Evolutionary conservation across 2,329 filamentous ascomycete species (phyloP).

Genomic region (Exophiala viscosa): DNA sequence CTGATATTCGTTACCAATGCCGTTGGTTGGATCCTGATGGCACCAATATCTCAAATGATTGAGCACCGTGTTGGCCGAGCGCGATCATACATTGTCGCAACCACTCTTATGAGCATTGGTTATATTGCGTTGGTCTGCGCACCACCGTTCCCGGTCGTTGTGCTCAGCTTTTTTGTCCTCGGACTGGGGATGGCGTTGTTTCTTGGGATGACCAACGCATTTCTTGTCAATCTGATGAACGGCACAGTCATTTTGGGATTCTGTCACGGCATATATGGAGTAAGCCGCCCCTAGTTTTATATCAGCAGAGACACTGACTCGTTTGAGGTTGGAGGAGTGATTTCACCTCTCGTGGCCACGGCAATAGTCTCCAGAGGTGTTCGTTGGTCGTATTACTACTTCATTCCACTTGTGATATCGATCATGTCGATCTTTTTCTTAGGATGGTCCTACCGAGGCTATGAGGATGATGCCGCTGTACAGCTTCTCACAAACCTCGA

Average conservation of each 20-base stretch:
- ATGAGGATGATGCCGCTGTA: slow-evolving; percentile 57
- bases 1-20: slow-evolving; percentile 78
- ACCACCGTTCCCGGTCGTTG: slow-evolving; percentile 67
- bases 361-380: slow-evolving; percentile 61
- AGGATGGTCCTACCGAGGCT: slow-evolving; percentile 66
- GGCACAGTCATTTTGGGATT: slow-evolving; percentile 47
- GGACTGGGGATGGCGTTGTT: slow-evolving; percentile 52
- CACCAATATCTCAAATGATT: slow-evolving; percentile 64
- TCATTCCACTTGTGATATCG: slow-evolving; percentile 60
- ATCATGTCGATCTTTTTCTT: slow-evolving; percentile 56
- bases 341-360: slow-evolving; percentile 71
- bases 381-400: slow-evolving; percentile 70
- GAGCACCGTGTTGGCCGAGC: slow-evolving; percentile 62
- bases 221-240: slow-evolving; percentile 52
- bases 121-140: slow-evolving; percentile 64
- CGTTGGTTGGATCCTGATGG: slow-evolving; percentile 69
- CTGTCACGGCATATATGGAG: slow-evolving; percentile 45
- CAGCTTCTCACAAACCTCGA: slow-evolving; percentile 43
- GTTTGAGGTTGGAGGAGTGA: slow-evolving; percentile 52
- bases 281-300: slow-evolving; percentile 5
- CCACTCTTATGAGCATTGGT: slow-evolving; percentile 55
- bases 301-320: slow-evolving; percentile 1
- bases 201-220: slow-evolving; percentile 56
- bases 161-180: slow-evolving; percentile 65
- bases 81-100: slow-evolving; percentile 58